phyloP scores from a whole-genome alignment of 257 asterid species.

The Solanum megistacrolobum region DNA sequence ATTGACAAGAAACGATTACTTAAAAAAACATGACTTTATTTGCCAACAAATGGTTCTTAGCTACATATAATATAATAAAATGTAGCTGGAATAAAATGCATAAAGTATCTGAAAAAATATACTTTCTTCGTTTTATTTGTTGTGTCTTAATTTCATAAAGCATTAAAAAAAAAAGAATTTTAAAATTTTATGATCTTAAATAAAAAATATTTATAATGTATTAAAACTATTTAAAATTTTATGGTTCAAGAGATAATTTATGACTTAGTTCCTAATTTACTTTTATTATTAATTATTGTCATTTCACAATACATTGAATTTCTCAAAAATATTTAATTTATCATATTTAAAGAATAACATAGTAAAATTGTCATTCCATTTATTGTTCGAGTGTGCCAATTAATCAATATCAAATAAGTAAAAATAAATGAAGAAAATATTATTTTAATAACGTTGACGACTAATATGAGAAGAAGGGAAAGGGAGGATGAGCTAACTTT shows the following conservation, averaged over 20 bases:
- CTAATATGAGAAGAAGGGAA: not conserved
- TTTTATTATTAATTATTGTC: not conserved
- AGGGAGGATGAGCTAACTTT: not conserved
- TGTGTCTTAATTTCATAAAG: not conserved
- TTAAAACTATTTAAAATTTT: not conserved
- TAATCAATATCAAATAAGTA: not conserved
- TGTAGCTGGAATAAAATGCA: not conserved
- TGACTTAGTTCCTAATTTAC: not conserved
- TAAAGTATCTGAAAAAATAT: not conserved
- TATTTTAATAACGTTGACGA: not conserved
- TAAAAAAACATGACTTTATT: not conserved
- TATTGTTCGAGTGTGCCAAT: not conserved
- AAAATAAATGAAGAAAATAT: not conserved
- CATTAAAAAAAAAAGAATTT: not conserved
- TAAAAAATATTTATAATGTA: not conserved
- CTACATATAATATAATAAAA: not conserved
- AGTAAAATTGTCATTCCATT: not conserved
- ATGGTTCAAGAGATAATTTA: not conserved
- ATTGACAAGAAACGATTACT: not conserved
- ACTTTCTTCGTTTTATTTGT: not conserved
- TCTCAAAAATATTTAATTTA: not conserved
- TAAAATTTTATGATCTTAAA: not conserved
- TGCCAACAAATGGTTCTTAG: not conserved
- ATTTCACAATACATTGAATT: not conserved
- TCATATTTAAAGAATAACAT: not conserved